These are phyloP conservation scores for Zizania latifolia DNA, from an alignment of 176 grass and related monocot species.

Conservation along the genomic window DNA sequence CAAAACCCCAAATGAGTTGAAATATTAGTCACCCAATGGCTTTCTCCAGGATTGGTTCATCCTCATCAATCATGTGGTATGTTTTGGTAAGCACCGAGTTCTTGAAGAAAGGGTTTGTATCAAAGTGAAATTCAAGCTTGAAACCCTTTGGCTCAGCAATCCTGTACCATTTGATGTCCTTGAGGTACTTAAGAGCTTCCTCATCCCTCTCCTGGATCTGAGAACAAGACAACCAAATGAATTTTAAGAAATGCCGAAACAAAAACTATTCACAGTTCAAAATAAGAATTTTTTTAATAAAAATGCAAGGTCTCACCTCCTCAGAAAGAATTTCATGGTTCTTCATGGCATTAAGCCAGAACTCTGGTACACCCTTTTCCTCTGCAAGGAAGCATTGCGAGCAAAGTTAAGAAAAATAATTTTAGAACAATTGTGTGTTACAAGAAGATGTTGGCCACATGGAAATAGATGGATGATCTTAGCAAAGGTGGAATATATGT, in stretches of 20 bases:
- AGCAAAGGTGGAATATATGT: neutral
- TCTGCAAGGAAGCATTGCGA: conserved; percentile 20
- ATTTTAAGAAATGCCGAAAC: neutral
- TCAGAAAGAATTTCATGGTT: conserved; percentile 78
- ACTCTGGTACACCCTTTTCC: conserved; percentile 83
- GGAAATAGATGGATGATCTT: neutral
- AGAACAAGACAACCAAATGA: neutral
- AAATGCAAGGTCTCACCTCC: conserved; percentile 44
- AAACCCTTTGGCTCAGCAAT: conserved; percentile 76
- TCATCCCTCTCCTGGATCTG: conserved; percentile 93
- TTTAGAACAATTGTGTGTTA: neutral
- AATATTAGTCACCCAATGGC: conserved; percentile 61
- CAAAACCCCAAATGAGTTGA: neutral
- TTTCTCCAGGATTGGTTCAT: conserved; percentile 94
- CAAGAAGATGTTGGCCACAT: neutral
- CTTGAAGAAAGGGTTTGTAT: conserved; percentile 84
- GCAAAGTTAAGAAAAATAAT: neutral
- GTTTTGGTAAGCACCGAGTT: conserved; percentile 80
- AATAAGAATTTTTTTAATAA: neutral
- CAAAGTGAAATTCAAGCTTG: conserved; percentile 90
- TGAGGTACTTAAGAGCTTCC: conserved; percentile 77
- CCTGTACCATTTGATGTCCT: conserved; percentile 89
- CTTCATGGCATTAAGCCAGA: conserved; percentile 97
- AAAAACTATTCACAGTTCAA: neutral
- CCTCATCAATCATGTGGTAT: conserved; percentile 91